These are phyloP conservation scores for Phytophthora ohioensis DNA, from an alignment of 352 stramenopile species.

Conservation along the genomic window DNA sequence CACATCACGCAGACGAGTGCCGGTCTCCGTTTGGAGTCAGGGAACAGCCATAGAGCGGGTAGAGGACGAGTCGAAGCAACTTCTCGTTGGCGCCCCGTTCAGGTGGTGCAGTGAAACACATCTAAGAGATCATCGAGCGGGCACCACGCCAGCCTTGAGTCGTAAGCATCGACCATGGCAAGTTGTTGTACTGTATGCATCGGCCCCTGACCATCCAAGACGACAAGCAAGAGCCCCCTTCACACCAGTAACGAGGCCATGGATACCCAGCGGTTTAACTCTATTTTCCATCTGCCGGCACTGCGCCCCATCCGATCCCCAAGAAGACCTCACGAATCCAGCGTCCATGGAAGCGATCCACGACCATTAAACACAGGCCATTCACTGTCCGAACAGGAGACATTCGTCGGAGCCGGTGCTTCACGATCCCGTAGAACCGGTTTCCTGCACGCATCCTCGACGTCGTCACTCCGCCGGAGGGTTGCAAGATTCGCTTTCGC, in stretches of 20 bases:
- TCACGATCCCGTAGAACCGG: constrained; percentile 8
- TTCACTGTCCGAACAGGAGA: constrained; percentile 14
- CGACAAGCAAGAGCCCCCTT: no score
- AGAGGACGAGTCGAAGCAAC: constrained; percentile 6
- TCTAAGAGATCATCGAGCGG: constrained; percentile 15
- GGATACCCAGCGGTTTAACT: background rate
- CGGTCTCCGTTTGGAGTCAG: constrained; percentile 7
- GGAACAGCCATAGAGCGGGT: constrained; percentile 15
- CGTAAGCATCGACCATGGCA: background rate
- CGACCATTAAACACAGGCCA: constrained; percentile 5
- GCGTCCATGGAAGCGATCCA: constrained; percentile 1
- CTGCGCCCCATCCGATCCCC: constrained; percentile 18
- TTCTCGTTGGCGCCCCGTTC: constrained; percentile 8
- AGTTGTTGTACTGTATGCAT: background rate
- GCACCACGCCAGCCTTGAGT: constrained; percentile 6
- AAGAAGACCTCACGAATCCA: constrained; percentile 15
- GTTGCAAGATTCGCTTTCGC: constrained; percentile 18
- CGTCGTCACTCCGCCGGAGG: constrained; percentile 1
- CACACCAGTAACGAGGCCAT: no score
- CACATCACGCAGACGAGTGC: constrained; percentile 8
- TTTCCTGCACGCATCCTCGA: constrained; percentile 9
- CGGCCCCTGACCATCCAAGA: no score
- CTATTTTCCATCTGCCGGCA: constrained; percentile 17
- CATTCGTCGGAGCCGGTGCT: constrained; percentile 5
- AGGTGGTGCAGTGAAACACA: constrained; percentile 20